phyloP scores from a whole-genome alignment of 768 basidiomycete genomes.

The Mycena metata region DNA sequence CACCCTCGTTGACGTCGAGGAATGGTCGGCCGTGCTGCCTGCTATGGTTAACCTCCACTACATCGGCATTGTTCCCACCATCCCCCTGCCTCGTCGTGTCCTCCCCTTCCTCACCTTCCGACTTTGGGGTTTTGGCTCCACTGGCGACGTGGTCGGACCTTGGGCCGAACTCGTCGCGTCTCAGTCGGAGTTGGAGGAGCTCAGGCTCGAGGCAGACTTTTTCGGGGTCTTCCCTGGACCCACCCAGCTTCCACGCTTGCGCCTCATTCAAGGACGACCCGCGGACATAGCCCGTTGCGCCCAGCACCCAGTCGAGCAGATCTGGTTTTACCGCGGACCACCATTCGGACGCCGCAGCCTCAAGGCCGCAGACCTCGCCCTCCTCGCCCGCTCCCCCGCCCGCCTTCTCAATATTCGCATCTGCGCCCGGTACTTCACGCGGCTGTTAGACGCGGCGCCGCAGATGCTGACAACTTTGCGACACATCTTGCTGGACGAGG shows the following conservation, averaged over 20 bases:
- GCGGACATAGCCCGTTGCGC: neutral
- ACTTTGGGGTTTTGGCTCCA: neutral
- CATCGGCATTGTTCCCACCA: neutral
- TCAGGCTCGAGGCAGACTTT: neutral
- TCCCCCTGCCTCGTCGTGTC: neutral
- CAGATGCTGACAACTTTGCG: neutral
- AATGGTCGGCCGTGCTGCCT: neutral
- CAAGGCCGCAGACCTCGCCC: no score
- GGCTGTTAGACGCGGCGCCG: neutral
- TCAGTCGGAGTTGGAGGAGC: no score
- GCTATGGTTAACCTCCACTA: neutral
- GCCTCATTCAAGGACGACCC: neutral
- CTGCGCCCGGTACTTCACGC: neutral
- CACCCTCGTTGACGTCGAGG: neutral
- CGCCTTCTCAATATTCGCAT: neutral
- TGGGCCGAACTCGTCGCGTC: neutral
- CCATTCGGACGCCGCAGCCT: no score
- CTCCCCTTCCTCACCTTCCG: neutral
- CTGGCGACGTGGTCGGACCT: neutral
- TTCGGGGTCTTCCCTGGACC: neutral
- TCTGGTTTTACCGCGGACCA: neutral
- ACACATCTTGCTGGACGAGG: neutral
- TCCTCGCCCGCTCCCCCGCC: neutral
- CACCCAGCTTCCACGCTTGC: neutral
- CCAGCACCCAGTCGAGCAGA: neutral